Conservation (phyloP, 2,329 filamentous ascomycete species). For the Penicillium sp. region DNA sequence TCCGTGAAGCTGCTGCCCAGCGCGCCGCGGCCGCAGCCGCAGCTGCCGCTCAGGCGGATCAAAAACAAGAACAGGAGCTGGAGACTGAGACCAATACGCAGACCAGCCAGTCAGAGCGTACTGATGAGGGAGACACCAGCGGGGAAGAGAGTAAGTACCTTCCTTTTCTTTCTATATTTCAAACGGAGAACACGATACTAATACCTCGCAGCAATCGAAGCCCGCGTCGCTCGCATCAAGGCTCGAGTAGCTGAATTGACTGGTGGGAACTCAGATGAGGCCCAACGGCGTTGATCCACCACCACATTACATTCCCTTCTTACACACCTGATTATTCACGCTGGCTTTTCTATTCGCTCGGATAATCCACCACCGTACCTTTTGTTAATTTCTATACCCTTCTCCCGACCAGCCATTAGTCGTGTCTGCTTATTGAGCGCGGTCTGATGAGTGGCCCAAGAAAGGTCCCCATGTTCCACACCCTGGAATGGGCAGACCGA, state of each 20-base stretch:
- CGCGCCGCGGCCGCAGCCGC: constrained; percentile 59
- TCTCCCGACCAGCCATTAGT: constrained; percentile 12
- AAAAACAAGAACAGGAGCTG: constrained; percentile 22
- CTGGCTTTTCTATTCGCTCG: constrained; percentile 10
- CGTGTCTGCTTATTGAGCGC: constrained; percentile 17
- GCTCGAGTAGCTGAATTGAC: constrained; percentile 93
- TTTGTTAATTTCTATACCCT: constrained; percentile 13
- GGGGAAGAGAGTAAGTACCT: constrained; percentile 89
- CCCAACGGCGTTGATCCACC: constrained; percentile 17
- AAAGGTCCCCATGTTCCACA: neutral
- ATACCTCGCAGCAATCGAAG: constrained; percentile 73
- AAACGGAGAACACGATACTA: constrained; percentile 25
- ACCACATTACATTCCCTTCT: neutral
- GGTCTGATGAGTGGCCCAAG: neutral
- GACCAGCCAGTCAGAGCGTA: constrained; percentile 55
- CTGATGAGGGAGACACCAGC: constrained; percentile 83
- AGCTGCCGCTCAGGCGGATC: constrained; percentile 25
- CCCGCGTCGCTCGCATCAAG: constrained; percentile 94
- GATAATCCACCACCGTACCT: constrained; percentile 6
- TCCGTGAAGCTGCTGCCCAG: constrained; percentile 88
- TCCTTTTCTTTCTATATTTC: neutral
- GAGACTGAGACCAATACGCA: constrained; percentile 57
- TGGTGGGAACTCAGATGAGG: constrained; percentile 70
- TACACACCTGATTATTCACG: neutral
- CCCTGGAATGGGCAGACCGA: constrained; percentile 4